Conservation (phyloP, 352 stramenopile species). For the Globisporangium spiculum region DNA sequence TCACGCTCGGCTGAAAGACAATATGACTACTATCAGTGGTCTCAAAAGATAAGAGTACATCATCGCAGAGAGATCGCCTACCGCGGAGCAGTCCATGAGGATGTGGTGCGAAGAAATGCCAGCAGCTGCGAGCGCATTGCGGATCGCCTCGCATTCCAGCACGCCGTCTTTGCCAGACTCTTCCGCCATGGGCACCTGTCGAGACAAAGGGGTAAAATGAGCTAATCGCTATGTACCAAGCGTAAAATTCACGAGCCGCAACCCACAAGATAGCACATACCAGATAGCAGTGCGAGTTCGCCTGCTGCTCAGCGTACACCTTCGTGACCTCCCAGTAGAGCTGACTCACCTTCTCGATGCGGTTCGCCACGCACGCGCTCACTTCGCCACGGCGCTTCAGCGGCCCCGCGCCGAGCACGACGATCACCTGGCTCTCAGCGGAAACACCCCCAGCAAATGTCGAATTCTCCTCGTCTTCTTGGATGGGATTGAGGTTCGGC, state of each 20-base stretch:
- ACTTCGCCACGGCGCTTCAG: constrained; percentile 31
- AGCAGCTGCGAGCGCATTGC: constrained; percentile 44
- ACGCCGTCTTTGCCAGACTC: constrained; percentile 39
- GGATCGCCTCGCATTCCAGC: constrained; percentile 45
- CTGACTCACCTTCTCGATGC: constrained; percentile 40
- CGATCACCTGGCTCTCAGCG: constrained; percentile 38
- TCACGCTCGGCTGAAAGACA: constrained; percentile 27
- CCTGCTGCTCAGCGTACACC: constrained; percentile 34
- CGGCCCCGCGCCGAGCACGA: constrained; percentile 40
- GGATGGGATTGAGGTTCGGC: constrained; percentile 53
- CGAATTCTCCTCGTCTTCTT: constrained; percentile 34
- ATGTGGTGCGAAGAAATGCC: constrained; percentile 67
- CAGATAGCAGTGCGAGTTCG: constrained; percentile 41
- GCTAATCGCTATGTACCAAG: not conserved
- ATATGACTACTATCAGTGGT: no score
- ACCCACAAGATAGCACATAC: constrained; percentile 14
- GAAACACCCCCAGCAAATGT: constrained; percentile 1
- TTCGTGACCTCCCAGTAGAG: constrained; percentile 54
- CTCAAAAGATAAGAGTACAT: not conserved
- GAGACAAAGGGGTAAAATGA: constrained; percentile 8
- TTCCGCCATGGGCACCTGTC: constrained; percentile 33
- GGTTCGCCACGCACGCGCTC: constrained; percentile 25
- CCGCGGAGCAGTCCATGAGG: constrained; percentile 63
- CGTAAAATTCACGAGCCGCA: not conserved
- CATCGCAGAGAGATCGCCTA: constrained; percentile 20